These are phyloP conservation scores for Poteriospumella lacustris DNA, from an alignment of 108 stramenopile species.

Conservation along the genomic window DNA sequence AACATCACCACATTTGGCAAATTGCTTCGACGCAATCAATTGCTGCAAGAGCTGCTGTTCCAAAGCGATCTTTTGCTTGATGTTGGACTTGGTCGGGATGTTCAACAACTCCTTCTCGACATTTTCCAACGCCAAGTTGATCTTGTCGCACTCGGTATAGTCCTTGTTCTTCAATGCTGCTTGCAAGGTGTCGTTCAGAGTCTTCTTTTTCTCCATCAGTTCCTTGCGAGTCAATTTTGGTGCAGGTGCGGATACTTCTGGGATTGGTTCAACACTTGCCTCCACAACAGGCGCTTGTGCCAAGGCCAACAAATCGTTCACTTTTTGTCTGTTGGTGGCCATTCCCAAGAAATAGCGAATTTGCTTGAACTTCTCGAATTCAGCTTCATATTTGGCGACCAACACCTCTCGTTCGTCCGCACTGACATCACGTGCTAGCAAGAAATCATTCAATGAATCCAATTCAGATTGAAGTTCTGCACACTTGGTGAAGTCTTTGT, in stretches of 20 bases:
- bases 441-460: neutral
- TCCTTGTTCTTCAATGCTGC: slow-evolving; percentile 2
- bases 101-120: slow-evolving; percentile 28
- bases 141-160: neutral
- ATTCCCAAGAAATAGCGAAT: neutral
- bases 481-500: neutral
- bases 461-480: neutral
- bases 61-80: neutral
- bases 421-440: neutral
- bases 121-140: slow-evolving; percentile 30
- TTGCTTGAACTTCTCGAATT: neutral
- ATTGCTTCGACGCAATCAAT: neutral
- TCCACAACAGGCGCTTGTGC: neutral
- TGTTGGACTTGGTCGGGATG: neutral
- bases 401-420: neutral
- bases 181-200: neutral
- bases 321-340: neutral
- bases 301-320: neutral
- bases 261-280: neutral
- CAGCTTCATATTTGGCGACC: neutral
- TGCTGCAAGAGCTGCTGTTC: neutral
- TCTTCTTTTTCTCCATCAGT: neutral
- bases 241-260: neutral
- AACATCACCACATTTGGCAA: neutral
- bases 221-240: neutral